Conservation (phyloP, 139 green algal species). For the Eudorina sp. region DNA sequence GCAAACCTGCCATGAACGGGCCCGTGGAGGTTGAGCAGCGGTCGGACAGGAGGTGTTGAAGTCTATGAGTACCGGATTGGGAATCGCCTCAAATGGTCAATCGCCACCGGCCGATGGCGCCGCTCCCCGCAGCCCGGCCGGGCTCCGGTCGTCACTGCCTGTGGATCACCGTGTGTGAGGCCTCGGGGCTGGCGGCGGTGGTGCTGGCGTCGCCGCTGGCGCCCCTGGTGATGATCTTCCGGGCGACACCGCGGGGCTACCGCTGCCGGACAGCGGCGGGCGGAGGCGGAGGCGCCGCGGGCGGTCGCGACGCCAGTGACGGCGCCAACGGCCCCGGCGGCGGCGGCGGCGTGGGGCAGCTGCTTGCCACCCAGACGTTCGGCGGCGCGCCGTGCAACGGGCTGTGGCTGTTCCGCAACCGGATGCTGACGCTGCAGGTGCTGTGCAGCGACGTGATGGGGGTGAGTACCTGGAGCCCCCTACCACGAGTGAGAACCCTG, state of each 20-base stretch:
- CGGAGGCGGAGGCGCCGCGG: neutral
- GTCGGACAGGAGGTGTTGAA: too few relatives aligned
- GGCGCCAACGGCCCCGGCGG: neutral
- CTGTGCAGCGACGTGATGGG: slow-evolving; percentile 36
- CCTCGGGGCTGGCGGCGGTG: slow-evolving; percentile 3
- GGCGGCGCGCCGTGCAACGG: neutral
- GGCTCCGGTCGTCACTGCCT: neutral
- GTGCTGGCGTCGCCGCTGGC: slow-evolving; percentile 33
- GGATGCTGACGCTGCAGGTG: neutral
- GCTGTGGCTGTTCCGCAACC: slow-evolving; percentile 11
- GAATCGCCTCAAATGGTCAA: too few relatives aligned
- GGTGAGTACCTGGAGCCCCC: too few relatives aligned
- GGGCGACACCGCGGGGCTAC: neutral
- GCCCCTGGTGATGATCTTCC: neutral
- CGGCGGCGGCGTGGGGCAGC: slow-evolving; percentile 5
- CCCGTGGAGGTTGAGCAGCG: too few relatives aligned
- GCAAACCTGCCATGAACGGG: too few relatives aligned
- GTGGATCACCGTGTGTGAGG: neutral
- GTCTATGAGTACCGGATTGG: too few relatives aligned
- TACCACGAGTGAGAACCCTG: too few relatives aligned
- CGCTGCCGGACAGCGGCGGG: neutral
- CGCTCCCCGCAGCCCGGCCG: neutral
- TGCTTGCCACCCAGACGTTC: neutral
- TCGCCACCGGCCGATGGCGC: too few relatives aligned
- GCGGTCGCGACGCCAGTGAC: neutral